These are phyloP conservation scores for Erucastrum elatum DNA, from an alignment of 345 rosid genomes.

Conservation along the genomic window DNA sequence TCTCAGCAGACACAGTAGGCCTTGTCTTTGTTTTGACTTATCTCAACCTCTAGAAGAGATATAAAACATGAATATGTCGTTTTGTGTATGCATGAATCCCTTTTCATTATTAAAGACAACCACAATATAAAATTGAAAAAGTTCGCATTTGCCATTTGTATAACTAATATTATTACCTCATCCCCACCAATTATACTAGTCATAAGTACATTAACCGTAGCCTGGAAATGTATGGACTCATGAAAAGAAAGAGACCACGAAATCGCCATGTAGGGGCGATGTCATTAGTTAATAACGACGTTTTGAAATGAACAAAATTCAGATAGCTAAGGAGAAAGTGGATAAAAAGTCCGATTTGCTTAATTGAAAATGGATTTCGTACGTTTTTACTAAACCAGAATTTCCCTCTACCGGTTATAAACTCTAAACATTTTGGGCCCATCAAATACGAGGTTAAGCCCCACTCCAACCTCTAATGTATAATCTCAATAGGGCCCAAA, in stretches of 20 bases:
- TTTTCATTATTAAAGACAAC: conserved; percentile 18
- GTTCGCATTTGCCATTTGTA: background rate
- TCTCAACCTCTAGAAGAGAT: conserved; percentile 26
- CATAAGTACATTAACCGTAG: background rate
- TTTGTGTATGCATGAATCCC: conserved; percentile 25
- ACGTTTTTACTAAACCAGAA: background rate
- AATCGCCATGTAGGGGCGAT: background rate
- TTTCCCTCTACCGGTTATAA: background rate
- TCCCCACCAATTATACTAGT: background rate
- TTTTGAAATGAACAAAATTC: too few species aligned
- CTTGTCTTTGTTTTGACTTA: conserved; percentile 39
- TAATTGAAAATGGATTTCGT: background rate
- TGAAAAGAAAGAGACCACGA: background rate
- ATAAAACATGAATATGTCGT: conserved; percentile 29
- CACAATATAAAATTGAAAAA: background rate
- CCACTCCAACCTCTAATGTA: background rate
- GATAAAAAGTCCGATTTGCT: too few species aligned
- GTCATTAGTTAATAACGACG: background rate
- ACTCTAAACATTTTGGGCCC: conserved; percentile 2
- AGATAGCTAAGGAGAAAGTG: too few species aligned
- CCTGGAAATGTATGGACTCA: background rate
- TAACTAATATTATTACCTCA: background rate
- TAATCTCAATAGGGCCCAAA: conserved; percentile 13
- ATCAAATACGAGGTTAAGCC: background rate
- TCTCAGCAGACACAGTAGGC: conserved; percentile 26